phyloP scores from a whole-genome alignment of 1,284 basidiomycete species.

The Malassezia restricta region DNA sequence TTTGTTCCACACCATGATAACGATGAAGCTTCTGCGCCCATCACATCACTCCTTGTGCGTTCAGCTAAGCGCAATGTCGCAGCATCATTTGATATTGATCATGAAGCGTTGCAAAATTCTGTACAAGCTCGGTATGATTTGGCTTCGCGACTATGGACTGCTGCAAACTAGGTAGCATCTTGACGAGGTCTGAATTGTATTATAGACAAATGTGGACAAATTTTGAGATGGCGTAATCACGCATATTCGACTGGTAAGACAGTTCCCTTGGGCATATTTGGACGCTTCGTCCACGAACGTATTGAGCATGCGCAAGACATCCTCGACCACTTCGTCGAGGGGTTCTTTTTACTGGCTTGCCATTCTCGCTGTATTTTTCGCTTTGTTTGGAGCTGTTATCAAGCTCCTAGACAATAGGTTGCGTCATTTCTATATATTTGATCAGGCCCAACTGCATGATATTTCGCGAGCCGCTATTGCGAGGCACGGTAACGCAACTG shows the following conservation, averaged over 20 bases:
- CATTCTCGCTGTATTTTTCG: conserved; percentile 8
- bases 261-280: neutral
- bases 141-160: conserved; percentile 28
- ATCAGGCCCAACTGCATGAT: conserved; percentile 26
- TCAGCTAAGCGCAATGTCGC: conserved; percentile 26
- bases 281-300: neutral
- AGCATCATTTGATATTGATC: conserved; percentile 25
- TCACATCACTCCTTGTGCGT: conserved; percentile 25
- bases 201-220: neutral
- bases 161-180: conserved; percentile 16
- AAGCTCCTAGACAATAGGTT: conserved; percentile 1
- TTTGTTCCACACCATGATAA: conserved; percentile 23
- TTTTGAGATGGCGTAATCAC: neutral
- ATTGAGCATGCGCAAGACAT: neutral
- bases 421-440: conserved; percentile 39
- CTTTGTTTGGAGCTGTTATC: neutral
- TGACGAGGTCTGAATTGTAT: neutral
- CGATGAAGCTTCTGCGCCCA: conserved; percentile 2
- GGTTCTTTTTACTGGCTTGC: neutral
- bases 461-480: conserved; percentile 27
- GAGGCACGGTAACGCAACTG: conserved; percentile 28
- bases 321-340: neutral
- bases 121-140: conserved; percentile 19
- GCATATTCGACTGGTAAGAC: neutral
- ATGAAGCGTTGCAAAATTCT: conserved; percentile 14